phyloP scores from a whole-genome alignment of 2,329 filamentous ascomycete species.

The Aspergillus sp. region DNA sequence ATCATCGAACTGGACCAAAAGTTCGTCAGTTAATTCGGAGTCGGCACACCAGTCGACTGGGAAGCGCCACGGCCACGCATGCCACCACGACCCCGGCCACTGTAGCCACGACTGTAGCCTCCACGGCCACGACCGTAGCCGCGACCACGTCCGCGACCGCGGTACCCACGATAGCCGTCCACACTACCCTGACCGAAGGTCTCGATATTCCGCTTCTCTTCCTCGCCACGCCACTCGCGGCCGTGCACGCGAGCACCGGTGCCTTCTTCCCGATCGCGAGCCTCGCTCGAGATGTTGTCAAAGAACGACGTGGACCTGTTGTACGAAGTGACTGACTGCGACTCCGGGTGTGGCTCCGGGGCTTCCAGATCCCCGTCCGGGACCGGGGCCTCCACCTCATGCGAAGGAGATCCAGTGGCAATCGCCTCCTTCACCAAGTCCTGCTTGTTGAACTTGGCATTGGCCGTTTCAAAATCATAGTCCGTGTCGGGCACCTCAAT shows the following conservation, averaged over 20 bases:
- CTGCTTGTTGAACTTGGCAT: slow-evolving; percentile 86
- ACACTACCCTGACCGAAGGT: slow-evolving; percentile 97
- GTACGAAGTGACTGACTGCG: slow-evolving; percentile 58
- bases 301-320: slow-evolving; percentile 92
- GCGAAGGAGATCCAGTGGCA: slow-evolving; percentile 68
- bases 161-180: slow-evolving; percentile 77
- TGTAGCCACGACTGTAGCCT: slow-evolving; percentile 45
- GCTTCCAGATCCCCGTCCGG: slow-evolving; percentile 39
- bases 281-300: slow-evolving; percentile 94
- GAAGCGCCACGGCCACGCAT: slow-evolving; percentile 36
- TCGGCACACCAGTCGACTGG: slow-evolving; percentile 38
- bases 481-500: slow-evolving; percentile 87
- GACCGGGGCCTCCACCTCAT: slow-evolving; percentile 49
- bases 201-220: slow-evolving; percentile 93
- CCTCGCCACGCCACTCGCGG: slow-evolving; percentile 85
- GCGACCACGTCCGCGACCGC: slow-evolving; percentile 58
- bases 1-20: slow-evolving; percentile 10
- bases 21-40: slow-evolving; percentile 23
- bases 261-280: slow-evolving; percentile 80
- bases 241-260: slow-evolving; percentile 66
- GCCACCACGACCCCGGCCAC: slow-evolving; percentile 37
- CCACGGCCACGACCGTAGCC: slow-evolving; percentile 50
- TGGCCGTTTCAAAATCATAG: slow-evolving; percentile 84
- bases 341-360: slow-evolving; percentile 32
- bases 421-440: slow-evolving; percentile 87